Evolutionary conservation across 2,329 filamentous ascomycete genomes (phyloP).

Genomic region (Escovopsis weberi): DNA sequence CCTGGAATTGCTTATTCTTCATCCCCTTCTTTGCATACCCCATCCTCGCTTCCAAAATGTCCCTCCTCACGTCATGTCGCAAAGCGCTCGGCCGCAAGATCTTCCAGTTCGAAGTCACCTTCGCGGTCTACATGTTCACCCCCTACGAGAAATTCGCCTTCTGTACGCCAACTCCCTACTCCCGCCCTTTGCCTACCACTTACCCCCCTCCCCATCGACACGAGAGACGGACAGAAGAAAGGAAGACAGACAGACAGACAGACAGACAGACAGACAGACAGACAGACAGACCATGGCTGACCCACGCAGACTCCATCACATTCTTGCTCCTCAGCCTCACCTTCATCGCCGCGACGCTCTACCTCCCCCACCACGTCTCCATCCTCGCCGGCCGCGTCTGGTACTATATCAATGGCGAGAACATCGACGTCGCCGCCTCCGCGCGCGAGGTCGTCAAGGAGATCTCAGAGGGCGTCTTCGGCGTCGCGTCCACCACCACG

Average conservation of each 20-base stretch:
- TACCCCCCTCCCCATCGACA: neutral
- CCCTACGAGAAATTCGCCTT: conserved; percentile 94
- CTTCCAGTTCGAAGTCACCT: conserved; percentile 97
- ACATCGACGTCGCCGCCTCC: conserved; percentile 31
- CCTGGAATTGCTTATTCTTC: too few relatives aligned
- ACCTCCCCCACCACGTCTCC: conserved; percentile 81
- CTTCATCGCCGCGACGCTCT: conserved; percentile 73
- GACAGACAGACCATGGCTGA: neutral
- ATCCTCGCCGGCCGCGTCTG: conserved; percentile 73
- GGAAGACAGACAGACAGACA: too few relatives aligned
- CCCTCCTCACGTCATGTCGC: conserved; percentile 40
- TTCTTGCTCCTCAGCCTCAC: conserved; percentile 82
- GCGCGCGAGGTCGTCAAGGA: conserved; percentile 19
- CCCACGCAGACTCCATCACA: conserved; percentile 63
- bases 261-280: too few relatives aligned
- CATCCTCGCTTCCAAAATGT: conserved; percentile 13
- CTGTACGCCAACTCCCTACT: conserved; percentile 39
- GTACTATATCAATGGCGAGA: conserved; percentile 89
- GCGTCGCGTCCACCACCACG: conserved; percentile 8
- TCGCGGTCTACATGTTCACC: conserved; percentile 93
- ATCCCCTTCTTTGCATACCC: neutral
- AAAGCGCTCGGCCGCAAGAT: conserved; percentile 89
- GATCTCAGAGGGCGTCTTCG: conserved; percentile 17
- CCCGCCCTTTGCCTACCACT: neutral
- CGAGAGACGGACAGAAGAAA: too few relatives aligned